These are phyloP conservation scores for Vachellia collinsii DNA, from an alignment of 306 rosid genomes.

Conservation along the genomic window DNA sequence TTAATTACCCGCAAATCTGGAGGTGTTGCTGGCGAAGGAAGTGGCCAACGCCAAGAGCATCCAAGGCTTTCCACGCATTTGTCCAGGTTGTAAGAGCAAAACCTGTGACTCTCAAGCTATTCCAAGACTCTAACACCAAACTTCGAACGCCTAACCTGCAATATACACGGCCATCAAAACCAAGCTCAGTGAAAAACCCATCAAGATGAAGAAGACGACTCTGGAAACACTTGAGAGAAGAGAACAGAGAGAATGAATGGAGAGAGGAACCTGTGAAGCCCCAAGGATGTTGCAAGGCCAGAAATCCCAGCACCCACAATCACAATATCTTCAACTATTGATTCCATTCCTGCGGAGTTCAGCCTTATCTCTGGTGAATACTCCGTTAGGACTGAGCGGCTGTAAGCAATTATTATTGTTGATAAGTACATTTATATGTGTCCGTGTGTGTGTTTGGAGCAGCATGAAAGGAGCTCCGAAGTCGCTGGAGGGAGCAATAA, in stretches of 20 bases:
- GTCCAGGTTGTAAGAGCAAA: constrained; percentile 65
- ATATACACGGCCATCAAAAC: too few species aligned
- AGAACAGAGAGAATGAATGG: too few species aligned
- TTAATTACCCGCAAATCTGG: constrained; percentile 48
- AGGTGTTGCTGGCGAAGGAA: constrained; percentile 57
- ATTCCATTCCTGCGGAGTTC: constrained; percentile 31
- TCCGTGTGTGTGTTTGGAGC: too few species aligned
- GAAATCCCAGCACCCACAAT: constrained; percentile 88
- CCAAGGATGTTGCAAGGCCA: constrained; percentile 73
- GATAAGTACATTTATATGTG: too few species aligned
- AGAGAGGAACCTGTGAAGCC: constrained; percentile 49
- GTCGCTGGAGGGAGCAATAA: too few species aligned
- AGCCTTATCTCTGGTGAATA: too few species aligned
- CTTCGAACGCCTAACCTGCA: constrained; percentile 63
- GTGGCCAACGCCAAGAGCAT: constrained; percentile 63
- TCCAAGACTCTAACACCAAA: constrained; percentile 69
- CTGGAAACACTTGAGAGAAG: too few species aligned
- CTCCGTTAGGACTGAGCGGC: too few species aligned
- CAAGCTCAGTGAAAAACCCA: too few species aligned
- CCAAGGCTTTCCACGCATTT: constrained; percentile 85
- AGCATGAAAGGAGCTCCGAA: too few species aligned
- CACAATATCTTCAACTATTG: constrained; percentile 50
- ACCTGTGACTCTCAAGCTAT: constrained; percentile 60
- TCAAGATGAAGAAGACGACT: too few species aligned
- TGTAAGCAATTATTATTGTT: too few species aligned